Evolutionary conservation across 352 stramenopile genomes (phyloP), one percentile per base, ranked within the genome.

Genomic region (Phytopythium helicoides): DNA sequence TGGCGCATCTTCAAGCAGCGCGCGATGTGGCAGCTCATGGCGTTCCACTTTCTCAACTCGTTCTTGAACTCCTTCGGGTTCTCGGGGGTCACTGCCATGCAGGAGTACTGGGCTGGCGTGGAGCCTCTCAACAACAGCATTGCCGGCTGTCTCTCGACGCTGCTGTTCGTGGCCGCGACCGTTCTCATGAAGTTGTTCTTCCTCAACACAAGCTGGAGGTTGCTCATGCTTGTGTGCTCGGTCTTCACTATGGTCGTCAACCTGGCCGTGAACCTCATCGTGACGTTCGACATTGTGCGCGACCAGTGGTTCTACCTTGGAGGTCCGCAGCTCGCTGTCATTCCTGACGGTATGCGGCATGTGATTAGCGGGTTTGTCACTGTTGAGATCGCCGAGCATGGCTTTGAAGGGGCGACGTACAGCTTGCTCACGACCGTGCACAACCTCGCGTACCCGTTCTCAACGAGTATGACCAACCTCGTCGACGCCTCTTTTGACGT

Each of bases 221-320:
- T 47, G 45, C 59, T 86, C 28, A 84, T 89, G 67, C 45, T 83
- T 34, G 56, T 45, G 0, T 81, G 64, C 54, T 71, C 64, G 16
- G 36, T 86, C 19, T 68, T 78, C 49, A 67, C 66, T 19, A 82
- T 80, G 34, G 25, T 71, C 15, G 57, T 76, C 26, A 79, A 81
- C 47, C 58, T 76, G 23, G 47, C 40, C 6, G 68, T 84, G 22
- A 72, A 73, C 38, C 44, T 87, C 25, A 50, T 76, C 35, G 73
- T 77, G 21, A 87, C 71, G 1, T 87, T 79, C 34, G 71, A 84
- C 52, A 58, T 88, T 23, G 48, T 80, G 12, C 81, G 81, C 51
- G 85, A 73, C 49, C 58, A 83, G 48, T 89, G 78, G 81, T 87
- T 90, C 59, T 87, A 80, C 34, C 63, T 89, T 15, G 80, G 73